Conservation (phyloP, 2,329 filamentous ascomycete genomes). For the Mariannaea sp. region DNA sequence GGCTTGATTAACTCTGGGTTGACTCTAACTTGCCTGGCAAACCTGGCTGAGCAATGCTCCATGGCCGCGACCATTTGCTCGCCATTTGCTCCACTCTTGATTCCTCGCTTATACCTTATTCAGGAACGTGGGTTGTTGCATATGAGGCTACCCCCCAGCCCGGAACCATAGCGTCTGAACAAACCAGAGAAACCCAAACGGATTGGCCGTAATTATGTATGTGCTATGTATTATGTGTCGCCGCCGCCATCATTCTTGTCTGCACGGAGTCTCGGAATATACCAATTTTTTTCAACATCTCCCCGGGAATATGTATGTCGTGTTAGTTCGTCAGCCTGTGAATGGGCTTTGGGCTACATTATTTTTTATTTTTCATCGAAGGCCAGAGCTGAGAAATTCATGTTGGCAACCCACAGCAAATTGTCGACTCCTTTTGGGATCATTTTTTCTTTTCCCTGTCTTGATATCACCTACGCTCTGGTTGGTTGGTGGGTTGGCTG, state of each 20-base stretch:
- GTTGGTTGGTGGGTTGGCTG: constrained; percentile 19
- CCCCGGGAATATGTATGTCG: too few species aligned
- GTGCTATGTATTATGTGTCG: constrained; percentile 3
- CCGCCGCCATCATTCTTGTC: neutral
- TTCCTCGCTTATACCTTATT: constrained; percentile 34
- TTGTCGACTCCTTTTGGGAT: constrained; percentile 13
- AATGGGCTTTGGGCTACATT: too few species aligned
- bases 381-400: constrained; percentile 9
- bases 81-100: constrained; percentile 28
- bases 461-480: neutral
- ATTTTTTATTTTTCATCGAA: too few species aligned
- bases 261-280: too few species aligned
- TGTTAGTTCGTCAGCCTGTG: neutral
- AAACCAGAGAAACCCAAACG: constrained; percentile 17
- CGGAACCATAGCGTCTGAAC: neutral
- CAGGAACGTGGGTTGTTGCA: constrained; percentile 34
- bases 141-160: constrained; percentile 9
- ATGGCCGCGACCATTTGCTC: constrained; percentile 23
- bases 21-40: constrained; percentile 13
- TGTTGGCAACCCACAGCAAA: constrained; percentile 2
- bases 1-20: constrained; percentile 15
- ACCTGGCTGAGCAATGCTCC: constrained; percentile 13
- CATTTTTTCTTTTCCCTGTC: too few species aligned
- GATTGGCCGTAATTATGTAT: constrained; percentile 4
- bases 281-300: too few species aligned